Conservation (phyloP, 768 basidiomycete genomes). For the Lentinus brumalis region DNA sequence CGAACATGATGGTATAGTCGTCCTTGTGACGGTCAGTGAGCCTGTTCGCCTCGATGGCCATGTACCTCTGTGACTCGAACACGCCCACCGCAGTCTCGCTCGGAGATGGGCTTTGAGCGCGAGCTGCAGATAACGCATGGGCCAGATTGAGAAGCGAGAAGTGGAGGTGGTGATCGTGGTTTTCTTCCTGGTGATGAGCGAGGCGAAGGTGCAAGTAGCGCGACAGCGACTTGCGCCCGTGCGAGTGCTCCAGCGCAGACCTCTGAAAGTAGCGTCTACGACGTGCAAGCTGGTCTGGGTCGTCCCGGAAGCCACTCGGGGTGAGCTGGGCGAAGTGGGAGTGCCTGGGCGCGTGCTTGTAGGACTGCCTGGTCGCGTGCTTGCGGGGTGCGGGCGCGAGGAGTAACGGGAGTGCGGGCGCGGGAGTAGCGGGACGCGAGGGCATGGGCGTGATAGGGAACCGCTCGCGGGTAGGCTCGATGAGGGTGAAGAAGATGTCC, state of each 20-base stretch:
- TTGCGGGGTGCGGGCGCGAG: background rate
- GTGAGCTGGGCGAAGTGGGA: constrained; percentile 1
- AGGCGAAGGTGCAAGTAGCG: constrained; percentile 18
- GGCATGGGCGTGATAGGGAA: constrained; percentile 42
- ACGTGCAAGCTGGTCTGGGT: constrained; percentile 4
- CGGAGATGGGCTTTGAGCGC: constrained; percentile 6
- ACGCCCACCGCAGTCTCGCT: constrained; percentile 65
- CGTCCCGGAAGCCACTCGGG: constrained; percentile 1
- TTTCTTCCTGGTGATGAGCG: constrained; percentile 19
- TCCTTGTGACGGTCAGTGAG: constrained; percentile 51
- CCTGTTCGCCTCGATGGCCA: constrained; percentile 63
- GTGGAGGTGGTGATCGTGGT: constrained; percentile 26
- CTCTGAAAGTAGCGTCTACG: constrained; percentile 5
- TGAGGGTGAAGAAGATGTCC: constrained; percentile 59
- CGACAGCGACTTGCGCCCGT: constrained; percentile 17
- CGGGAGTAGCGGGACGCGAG: constrained; percentile 41
- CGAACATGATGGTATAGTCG: constrained; percentile 44
- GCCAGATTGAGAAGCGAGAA: constrained; percentile 30
- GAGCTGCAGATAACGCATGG: constrained; percentile 20
- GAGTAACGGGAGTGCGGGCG: constrained; percentile 35
- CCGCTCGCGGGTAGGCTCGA: constrained; percentile 60
- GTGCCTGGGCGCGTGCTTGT: background rate
- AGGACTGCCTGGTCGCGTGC: constrained; percentile 38
- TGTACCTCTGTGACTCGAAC: constrained; percentile 71
- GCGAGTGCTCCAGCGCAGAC: constrained; percentile 7